Conservation (phyloP, 2,329 filamentous ascomycete genomes). For the Verticillium zaregamsianum region DNA sequence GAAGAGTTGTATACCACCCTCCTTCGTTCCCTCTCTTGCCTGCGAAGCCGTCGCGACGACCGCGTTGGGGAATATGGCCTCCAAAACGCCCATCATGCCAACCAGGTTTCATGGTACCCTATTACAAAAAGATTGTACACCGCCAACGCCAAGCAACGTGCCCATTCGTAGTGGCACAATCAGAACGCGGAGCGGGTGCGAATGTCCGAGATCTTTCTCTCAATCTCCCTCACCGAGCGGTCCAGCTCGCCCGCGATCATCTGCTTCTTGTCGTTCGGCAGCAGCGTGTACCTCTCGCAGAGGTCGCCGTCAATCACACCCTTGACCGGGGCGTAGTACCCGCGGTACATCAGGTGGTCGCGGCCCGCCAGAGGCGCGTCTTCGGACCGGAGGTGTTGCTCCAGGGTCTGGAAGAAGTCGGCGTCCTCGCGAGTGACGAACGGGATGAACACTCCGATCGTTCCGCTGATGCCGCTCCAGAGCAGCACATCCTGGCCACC, state of each 20-base stretch:
- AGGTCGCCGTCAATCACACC: slow-evolving; percentile 95
- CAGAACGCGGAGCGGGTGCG: slow-evolving; percentile 57
- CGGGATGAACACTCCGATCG: slow-evolving; percentile 87
- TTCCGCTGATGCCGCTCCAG: slow-evolving; percentile 93
- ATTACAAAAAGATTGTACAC: not conserved
- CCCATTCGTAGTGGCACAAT: slow-evolving; percentile 5
- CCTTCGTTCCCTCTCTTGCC: not conserved
- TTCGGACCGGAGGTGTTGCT: slow-evolving; percentile 80
- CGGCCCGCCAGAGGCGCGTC: slow-evolving; percentile 85
- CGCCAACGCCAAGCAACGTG: not conserved
- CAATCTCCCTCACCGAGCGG: slow-evolving; percentile 85
- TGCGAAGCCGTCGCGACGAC: not conserved
- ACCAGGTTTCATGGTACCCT: not conserved
- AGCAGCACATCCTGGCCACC: slow-evolving; percentile 88
- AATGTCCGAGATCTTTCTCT: slow-evolving; percentile 82
- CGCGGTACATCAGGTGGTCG: slow-evolving; percentile 92
- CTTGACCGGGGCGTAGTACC: slow-evolving; percentile 96
- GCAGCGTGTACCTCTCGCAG: slow-evolving; percentile 82
- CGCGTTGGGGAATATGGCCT: not conserved
- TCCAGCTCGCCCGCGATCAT: slow-evolving; percentile 94
- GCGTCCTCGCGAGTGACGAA: slow-evolving; percentile 90
- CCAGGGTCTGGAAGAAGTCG: slow-evolving; percentile 94
- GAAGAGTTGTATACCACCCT: not conserved
- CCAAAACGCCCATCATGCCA: not conserved
- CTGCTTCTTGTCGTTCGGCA: slow-evolving; percentile 85